These are phyloP conservation scores for Microcera coccophila DNA, from an alignment of 2,329 filamentous ascomycete species.

Conservation along the genomic window DNA sequence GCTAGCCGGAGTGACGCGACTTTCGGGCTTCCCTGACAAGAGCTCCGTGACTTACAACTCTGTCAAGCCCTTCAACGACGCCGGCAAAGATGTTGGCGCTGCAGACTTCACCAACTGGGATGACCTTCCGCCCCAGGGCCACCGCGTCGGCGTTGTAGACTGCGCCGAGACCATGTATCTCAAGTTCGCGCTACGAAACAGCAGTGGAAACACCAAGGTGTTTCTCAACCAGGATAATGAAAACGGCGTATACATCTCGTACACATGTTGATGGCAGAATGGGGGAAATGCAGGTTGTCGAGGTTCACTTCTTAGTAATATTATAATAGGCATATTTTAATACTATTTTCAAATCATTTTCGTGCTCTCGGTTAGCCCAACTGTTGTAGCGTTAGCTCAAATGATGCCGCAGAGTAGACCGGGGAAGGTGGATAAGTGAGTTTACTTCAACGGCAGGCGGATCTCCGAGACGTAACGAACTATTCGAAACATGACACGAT, in stretches of 20 bases:
- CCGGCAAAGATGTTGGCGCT: slow-evolving; percentile 11
- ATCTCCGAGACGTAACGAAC: too few relatives aligned
- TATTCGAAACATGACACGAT: too few relatives aligned
- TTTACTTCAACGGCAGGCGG: too few relatives aligned
- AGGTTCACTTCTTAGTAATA: too few relatives aligned
- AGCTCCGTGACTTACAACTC: slow-evolving; percentile 21
- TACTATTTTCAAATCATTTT: too few relatives aligned
- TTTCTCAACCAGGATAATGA: slow-evolving; percentile 29
- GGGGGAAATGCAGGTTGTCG: too few relatives aligned
- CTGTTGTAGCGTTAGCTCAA: too few relatives aligned
- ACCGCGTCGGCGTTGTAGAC: slow-evolving; percentile 21
- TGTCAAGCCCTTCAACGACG: slow-evolving; percentile 21
- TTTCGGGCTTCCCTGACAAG: slow-evolving; percentile 23
- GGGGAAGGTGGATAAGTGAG: too few relatives aligned
- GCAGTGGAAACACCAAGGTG: slow-evolving; percentile 22
- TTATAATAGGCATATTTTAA: too few relatives aligned
- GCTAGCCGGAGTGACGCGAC: slow-evolving; percentile 17
- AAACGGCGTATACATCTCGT: slow-evolving; percentile 28
- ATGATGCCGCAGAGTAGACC: too few relatives aligned
- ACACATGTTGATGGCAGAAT: too few relatives aligned
- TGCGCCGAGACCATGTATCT: slow-evolving; percentile 29
- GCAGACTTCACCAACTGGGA: slow-evolving; percentile 32
- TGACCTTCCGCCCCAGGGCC: slow-evolving; percentile 6
- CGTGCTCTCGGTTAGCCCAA: too few relatives aligned
- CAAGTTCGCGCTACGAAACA: slow-evolving; percentile 20